phyloP scores from a whole-genome alignment of 176 grass and related monocot genomes.

The Otatea glauca region DNA sequence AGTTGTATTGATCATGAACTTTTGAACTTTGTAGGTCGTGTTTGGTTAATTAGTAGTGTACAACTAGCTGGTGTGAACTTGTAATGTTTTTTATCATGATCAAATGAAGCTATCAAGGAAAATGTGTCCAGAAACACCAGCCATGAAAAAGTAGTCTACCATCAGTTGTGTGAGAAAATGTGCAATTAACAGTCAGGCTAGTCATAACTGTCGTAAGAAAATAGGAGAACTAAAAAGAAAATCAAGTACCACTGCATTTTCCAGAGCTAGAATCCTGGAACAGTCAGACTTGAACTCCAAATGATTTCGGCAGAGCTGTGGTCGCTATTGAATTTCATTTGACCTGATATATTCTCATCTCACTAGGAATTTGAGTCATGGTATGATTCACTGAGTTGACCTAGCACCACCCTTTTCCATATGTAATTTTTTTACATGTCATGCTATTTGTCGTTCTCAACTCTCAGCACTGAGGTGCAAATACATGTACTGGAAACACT shows the following conservation, averaged over 20 bases:
- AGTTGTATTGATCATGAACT: neutral
- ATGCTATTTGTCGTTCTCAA: too few species aligned
- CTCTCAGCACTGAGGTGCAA: too few species aligned
- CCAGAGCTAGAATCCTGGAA: constrained; percentile 76
- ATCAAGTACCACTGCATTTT: constrained; percentile 90
- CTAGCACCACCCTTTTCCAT: neutral
- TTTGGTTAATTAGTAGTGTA: neutral
- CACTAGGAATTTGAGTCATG: constrained; percentile 96
- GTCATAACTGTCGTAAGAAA: constrained; percentile 7
- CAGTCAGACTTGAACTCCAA: constrained; percentile 71
- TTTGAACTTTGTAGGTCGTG: neutral
- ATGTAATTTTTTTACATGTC: too few species aligned
- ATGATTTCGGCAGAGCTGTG: constrained; percentile 98
- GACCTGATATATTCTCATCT: constrained; percentile 96
- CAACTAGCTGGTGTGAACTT: neutral
- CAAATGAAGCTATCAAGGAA: constrained; percentile 14
- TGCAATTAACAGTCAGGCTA: neutral
- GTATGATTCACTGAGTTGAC: constrained; percentile 48
- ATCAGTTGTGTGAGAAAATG: constrained; percentile 8
- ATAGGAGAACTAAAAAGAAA: constrained; percentile 40
- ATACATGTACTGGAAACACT: too few species aligned
- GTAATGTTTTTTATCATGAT: neutral
- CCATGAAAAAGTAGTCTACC: neutral
- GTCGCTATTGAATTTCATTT: constrained; percentile 96
- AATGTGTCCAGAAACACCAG: neutral